Percentiles rank a stretch among this genome's conserved stretches.
phyloP scores from a whole-genome alignment of 2,329 filamentous ascomycete genomes.

The Aureobasidium sp. region DNA sequence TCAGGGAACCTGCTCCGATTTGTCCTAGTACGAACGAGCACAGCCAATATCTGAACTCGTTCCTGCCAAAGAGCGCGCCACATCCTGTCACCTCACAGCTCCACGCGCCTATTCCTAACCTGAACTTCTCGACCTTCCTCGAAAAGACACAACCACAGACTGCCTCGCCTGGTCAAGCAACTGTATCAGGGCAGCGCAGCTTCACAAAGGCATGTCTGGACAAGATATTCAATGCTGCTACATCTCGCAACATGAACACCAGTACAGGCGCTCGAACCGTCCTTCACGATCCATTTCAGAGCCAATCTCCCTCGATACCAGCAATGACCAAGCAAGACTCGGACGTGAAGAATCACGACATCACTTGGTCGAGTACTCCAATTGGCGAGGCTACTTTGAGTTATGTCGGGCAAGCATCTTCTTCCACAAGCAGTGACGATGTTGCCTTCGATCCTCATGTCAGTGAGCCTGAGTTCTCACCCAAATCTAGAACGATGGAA shows the following conservation, averaged over 20 bases:
- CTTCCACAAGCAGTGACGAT: not conserved
- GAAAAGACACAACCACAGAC: not conserved
- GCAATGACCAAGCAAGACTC: not conserved
- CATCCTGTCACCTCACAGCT: not conserved
- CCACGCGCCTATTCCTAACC: not conserved
- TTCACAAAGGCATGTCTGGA: conserved; percentile 22
- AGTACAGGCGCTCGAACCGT: conserved; percentile 18
- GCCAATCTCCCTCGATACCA: not conserved
- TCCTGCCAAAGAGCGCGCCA: not conserved
- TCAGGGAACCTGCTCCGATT: not conserved
- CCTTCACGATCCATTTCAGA: conserved; percentile 24
- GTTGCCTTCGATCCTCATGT: not conserved
- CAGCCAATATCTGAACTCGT: not conserved
- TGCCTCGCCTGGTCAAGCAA: not conserved
- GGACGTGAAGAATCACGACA: not conserved
- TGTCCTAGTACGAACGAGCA: not conserved
- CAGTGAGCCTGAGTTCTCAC: conserved; percentile 10
- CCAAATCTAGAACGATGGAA: not conserved
- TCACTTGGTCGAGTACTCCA: not conserved
- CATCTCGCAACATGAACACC: not conserved
- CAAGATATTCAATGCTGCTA: conserved; percentile 14
- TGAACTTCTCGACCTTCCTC: not conserved
- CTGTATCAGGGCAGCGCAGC: conserved; percentile 5
- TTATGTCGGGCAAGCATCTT: not conserved
- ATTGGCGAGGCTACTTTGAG: not conserved